phyloP scores from a whole-genome alignment of 2,329 filamentous ascomycete species.

The Blastomyces parvus region DNA sequence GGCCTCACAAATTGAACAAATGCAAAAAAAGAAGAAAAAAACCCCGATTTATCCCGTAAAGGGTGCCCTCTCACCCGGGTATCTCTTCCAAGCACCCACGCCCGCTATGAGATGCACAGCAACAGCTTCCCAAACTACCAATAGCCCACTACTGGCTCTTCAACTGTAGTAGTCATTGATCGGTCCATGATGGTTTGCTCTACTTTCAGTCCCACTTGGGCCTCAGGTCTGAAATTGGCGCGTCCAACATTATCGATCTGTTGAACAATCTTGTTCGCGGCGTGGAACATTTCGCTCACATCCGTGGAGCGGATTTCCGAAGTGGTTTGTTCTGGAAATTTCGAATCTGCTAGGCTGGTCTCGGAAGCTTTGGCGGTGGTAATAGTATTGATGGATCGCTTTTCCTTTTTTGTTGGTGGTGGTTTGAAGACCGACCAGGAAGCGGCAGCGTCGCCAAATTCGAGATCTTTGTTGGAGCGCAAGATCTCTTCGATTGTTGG shows the following conservation, averaged over 20 bases:
- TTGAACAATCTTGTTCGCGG: slow-evolving; percentile 27
- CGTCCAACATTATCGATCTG: slow-evolving; percentile 32
- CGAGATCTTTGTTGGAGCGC: slow-evolving; percentile 24
- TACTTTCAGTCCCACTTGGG: neutral
- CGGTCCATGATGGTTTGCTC: neutral
- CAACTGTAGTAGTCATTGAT: neutral
- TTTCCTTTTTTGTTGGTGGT: neutral
- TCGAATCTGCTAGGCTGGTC: neutral
- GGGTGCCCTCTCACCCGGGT: neutral
- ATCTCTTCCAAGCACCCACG: slow-evolving; percentile 3
- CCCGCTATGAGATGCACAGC: slow-evolving; percentile 20
- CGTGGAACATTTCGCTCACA: slow-evolving; percentile 22
- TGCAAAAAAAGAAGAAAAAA: too few species aligned
- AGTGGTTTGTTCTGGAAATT: neutral
- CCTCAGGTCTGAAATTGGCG: slow-evolving; percentile 19
- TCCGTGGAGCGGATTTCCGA: slow-evolving; percentile 2
- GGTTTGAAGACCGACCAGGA: neutral
- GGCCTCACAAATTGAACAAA: too few species aligned
- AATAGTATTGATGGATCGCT: neutral
- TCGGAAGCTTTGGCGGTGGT: slow-evolving; percentile 9
- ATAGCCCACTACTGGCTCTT: neutral
- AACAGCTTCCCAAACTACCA: neutral
- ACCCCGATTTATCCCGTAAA: too few species aligned
- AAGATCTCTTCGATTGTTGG: slow-evolving; percentile 28
- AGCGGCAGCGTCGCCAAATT: slow-evolving; percentile 24